These are phyloP conservation scores for Penicillium ochrochloron DNA, from an alignment of 495 filamentous ascomycete genomes.

Conservation along the genomic window DNA sequence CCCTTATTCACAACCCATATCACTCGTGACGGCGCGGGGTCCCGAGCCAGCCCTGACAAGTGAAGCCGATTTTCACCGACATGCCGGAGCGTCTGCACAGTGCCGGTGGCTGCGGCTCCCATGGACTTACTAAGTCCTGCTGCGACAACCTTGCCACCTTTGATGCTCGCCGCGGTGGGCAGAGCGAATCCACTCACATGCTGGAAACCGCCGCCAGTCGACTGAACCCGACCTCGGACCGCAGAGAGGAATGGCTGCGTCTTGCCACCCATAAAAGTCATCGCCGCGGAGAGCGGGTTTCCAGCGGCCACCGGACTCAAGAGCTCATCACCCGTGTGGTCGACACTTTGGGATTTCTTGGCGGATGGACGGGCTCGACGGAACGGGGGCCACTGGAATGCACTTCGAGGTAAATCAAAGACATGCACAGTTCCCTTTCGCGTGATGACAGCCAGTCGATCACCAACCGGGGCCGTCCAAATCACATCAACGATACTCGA, in stretches of 20 bases:
- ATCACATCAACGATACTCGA: conserved; percentile 87
- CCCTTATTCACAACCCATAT: conserved; percentile 47
- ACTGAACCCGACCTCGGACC: conserved; percentile 55
- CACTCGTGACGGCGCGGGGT: conserved; percentile 48
- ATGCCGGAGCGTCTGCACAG: conserved; percentile 78
- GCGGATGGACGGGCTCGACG: conserved; percentile 60
- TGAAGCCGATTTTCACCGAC: conserved; percentile 83
- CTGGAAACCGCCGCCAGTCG: conserved; percentile 53
- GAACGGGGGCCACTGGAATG: conserved; percentile 88
- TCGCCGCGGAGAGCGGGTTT: conserved; percentile 67
- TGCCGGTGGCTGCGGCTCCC: conserved; percentile 77
- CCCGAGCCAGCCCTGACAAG: conserved; percentile 59
- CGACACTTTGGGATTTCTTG: conserved; percentile 36
- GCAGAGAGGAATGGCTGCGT: conserved; percentile 65
- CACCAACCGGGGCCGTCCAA: conserved; percentile 82
- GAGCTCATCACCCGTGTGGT: conserved; percentile 43
- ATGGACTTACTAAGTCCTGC: conserved; percentile 83
- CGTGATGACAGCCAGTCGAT: conserved; percentile 83
- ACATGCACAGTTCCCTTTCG: conserved; percentile 93
- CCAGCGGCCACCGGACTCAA: conserved; percentile 57
- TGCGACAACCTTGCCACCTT: conserved; percentile 77
- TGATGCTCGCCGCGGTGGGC: conserved; percentile 69
- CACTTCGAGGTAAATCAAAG: conserved; percentile 79
- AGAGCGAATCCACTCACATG: conserved; percentile 53
- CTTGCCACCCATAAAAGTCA: conserved; percentile 56